Conservation (phyloP, 208 protist genomes). For the Trypanosoma platydactyli region DNA sequence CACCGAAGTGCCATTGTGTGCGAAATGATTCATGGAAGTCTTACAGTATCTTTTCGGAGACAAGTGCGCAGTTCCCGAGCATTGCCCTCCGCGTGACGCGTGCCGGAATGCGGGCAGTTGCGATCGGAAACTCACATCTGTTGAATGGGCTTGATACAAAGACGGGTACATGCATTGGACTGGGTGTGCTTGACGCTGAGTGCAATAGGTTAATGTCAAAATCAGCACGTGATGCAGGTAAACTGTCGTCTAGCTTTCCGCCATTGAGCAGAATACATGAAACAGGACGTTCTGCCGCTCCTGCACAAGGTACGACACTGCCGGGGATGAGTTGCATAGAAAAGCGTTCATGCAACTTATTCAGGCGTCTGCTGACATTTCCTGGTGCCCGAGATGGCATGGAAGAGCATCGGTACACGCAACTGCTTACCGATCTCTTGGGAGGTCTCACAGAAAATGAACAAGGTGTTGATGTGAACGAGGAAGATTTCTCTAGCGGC, state of each 20-base stretch:
- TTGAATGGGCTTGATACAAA: conserved; percentile 49
- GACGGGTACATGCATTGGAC: conserved; percentile 42
- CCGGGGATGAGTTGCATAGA: conserved; percentile 52
- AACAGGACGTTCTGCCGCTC: background rate
- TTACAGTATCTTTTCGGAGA: conserved; percentile 41
- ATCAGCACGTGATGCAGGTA: too few species aligned
- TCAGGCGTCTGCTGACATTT: conserved; percentile 34
- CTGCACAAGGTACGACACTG: too few species aligned
- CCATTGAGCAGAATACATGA: too few species aligned
- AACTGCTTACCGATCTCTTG: conserved; percentile 45
- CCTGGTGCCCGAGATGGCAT: conserved; percentile 41
- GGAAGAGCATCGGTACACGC: conserved; percentile 44
- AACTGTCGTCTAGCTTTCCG: too few species aligned
- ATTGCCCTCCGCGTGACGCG: conserved; percentile 48
- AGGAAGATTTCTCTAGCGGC: too few species aligned
- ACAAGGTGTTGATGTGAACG: conserved; percentile 33
- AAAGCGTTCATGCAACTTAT: conserved; percentile 50
- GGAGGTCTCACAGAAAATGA: conserved; percentile 36
- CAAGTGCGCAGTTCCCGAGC: conserved; percentile 46
- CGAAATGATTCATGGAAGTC: conserved; percentile 39
- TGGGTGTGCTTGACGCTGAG: conserved; percentile 77
- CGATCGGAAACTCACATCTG: conserved; percentile 50
- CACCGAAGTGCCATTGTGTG: conserved; percentile 45
- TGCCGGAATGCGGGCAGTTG: conserved; percentile 37
- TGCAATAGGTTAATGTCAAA: conserved; percentile 30